Base-by-base conservation (phyloP, 2,329 filamentous ascomycete genomes). In the Bertia moriformis region DNA sequence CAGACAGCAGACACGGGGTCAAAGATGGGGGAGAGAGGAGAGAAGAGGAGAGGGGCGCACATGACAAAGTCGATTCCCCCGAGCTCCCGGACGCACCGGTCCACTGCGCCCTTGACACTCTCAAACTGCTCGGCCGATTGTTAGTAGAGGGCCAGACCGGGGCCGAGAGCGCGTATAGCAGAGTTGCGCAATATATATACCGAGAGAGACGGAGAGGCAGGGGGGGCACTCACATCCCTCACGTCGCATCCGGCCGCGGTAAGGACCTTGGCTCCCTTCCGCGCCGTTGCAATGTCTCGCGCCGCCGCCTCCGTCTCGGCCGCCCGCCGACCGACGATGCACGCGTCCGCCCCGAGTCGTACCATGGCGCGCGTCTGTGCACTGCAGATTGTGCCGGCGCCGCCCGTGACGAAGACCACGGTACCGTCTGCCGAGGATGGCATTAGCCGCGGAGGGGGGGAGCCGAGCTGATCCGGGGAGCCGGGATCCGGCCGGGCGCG, bases 391-490 rank as follows among this genome's bases (percentile, higher is more conserved):
- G 83, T 81, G 40, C 91, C 89, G 4, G 87, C 87, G 39, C 91
- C 91, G 42, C 91, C 91, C 3, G 91, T 98, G 52, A 93, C 93
- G 61, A 96, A 94, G 48, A 89, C 74, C 35, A 96, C 88, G 52
- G 91, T 89, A 55, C 80, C 78, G 45, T 80, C 85, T 93, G 50
- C 12, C 36, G 5, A 18, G 14, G 19, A 19, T 13, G 17, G 27
- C n/a, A n/a, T n/a, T n/a, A n/a, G n/a, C n/a, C n/a, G n/a, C n/a
- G n/a, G n/a, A n/a, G n/a, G n/a, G n/a, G n/a, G n/a, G 33, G 18
- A 29, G 18, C 22, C 20, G 18, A 14, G 18, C 15, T 20, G 18
- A 39, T 35, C 22, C 46, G n/a, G n/a, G 24, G 13, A 22, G 17
- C n/a, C 14, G 37, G 29, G 14, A 27, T 15, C 27, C n/a, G 38